These are phyloP conservation scores for Suhomyces panamericanus DNA, from an alignment of 1,139 yeast species.

Conservation along the genomic window DNA sequence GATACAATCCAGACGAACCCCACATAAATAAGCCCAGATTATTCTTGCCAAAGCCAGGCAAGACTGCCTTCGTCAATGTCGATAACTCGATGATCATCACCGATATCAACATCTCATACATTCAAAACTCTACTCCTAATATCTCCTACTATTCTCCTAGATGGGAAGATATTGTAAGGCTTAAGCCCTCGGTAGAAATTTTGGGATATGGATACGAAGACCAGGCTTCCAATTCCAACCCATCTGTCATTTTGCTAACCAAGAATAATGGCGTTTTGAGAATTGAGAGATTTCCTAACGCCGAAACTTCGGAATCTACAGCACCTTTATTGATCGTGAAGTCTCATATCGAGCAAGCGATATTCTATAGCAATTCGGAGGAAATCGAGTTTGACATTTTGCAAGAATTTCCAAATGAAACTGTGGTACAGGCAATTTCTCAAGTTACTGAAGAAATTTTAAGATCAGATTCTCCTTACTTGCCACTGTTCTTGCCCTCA, in stretches of 20 bases:
- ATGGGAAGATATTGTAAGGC: constrained; percentile 77
- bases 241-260: constrained; percentile 54
- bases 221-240: constrained; percentile 29
- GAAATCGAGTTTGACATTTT: constrained; percentile 57
- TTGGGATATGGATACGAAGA: constrained; percentile 63
- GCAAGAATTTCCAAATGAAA: constrained; percentile 33
- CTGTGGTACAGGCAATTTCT: constrained; percentile 50
- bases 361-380: constrained; percentile 52
- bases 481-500: constrained; percentile 33
- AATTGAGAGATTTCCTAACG: constrained; percentile 47
- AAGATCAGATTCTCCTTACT: constrained; percentile 48
- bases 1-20: constrained; percentile 32
- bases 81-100: constrained; percentile 64
- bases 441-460: constrained; percentile 56
- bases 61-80: constrained; percentile 64
- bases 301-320: constrained; percentile 15
- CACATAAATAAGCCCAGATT: constrained; percentile 44
- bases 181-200: constrained; percentile 54
- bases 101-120: constrained; percentile 53
- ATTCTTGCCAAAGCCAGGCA: constrained; percentile 59
- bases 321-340: constrained; percentile 50
- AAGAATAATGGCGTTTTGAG: constrained; percentile 63
- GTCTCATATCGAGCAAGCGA: constrained; percentile 79
- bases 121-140: constrained; percentile 21
- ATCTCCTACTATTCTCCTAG: constrained; percentile 52